Conservation (phyloP, 257 asterid genomes). For the Capsicum baccatum region DNA sequence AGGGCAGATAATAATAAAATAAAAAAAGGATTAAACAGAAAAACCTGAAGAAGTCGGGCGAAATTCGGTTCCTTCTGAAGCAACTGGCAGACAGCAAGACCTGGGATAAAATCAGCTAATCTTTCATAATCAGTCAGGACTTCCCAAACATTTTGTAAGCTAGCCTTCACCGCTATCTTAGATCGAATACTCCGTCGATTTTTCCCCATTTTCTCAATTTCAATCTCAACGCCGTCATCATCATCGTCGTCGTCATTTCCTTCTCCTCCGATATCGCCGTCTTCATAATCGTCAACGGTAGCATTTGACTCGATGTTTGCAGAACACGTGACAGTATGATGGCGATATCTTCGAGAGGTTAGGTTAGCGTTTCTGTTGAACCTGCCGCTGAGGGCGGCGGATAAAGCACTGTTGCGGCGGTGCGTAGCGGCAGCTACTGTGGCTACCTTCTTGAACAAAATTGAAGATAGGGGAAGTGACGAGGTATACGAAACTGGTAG, state of each 20-base stretch:
- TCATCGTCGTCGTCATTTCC: constrained; percentile 37
- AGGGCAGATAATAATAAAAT: background rate
- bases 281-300: background rate
- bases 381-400: background rate
- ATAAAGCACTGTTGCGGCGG: background rate
- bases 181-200: constrained; percentile 68
- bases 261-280: constrained; percentile 8
- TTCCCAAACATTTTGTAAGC: constrained; percentile 66
- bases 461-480: constrained; percentile 6
- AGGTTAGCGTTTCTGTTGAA: constrained; percentile 14
- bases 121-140: constrained; percentile 81
- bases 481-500: background rate
- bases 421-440: background rate
- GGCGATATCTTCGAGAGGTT: background rate
- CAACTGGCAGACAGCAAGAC: constrained; percentile 79
- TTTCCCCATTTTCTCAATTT: constrained; percentile 61
- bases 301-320: background rate
- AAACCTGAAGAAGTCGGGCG: constrained; percentile 84
- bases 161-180: constrained; percentile 61
- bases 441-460: background rate
- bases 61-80: constrained; percentile 66
- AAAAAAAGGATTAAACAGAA: background rate
- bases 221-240: constrained; percentile 48
- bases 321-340: background rate
- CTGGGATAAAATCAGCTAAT: constrained; percentile 82